Base-by-base conservation (phyloP, 202 grass and related monocot genomes). In the Digitaria exilis region DNA sequence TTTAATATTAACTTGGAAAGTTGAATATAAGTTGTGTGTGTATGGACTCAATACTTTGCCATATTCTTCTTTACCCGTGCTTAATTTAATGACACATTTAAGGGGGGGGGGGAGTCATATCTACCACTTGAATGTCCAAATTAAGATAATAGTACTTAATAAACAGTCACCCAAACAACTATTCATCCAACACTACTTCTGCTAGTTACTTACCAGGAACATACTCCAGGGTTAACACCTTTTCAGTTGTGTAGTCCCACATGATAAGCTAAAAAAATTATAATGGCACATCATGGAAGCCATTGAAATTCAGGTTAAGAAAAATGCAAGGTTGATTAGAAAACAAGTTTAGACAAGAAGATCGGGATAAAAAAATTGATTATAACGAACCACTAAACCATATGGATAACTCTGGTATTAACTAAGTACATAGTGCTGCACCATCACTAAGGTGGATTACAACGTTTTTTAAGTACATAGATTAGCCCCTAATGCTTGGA, bases 211-310 rank as follows among this genome's bases (percentile, higher is more conserved):
- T 84, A 98, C 95, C 95, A 74, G 95, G 95, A 86, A 75, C 77
- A 68, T 98, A 98, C 68, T 98, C 95, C 83, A 98, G 71, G 21
- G 95, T 98, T 75, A 98, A 84, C 78, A 98, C 95, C 79, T 95
- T 98, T 61, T 73, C 85, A 69, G 89, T 89, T 66, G 92, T 95
- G 84, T 98, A 93, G 72, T 95, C 95, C 95, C 95, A 98, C 84
- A 93, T 87, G 75, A 98, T 92, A 83, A 91, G 85, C 95, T 98
- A 84, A 25, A 89, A 85, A 86, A 91, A 79, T 74, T 58, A 80
- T 52, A 55, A 85, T 18, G 45, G 56, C 61, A 73, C 86, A 21
- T 84, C 65, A 73, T 70, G 26, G 65, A 80, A 81, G 80, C 52
- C 44, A 37, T 84, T 15, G 4, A 25, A 86, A 63, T 4, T 24